A percentile compares a stretch with the other conserved stretches of the same genome.
phyloP scores from a whole-genome alignment of 1,284 basidiomycete genomes.

The Cystobasidium slooffiae region DNA sequence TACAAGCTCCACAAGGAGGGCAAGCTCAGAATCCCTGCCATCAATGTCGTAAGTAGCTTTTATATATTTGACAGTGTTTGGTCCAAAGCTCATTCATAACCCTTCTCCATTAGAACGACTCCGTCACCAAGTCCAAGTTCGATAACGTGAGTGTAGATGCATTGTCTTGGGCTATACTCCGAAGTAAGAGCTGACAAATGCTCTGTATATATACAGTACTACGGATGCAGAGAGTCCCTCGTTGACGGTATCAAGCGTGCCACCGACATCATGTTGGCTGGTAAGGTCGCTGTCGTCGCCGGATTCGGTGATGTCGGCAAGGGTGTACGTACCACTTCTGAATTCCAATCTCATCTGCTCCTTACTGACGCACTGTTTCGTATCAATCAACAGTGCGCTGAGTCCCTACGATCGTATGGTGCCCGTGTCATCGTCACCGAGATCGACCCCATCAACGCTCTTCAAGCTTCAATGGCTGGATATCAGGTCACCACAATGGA shows the following conservation, averaged over 20 bases:
- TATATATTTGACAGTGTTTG: background rate
- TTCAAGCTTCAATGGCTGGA: constrained; percentile 99
- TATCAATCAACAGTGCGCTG: constrained; percentile 73
- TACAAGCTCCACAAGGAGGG: constrained; percentile 97
- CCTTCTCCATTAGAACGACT: constrained; percentile 62
- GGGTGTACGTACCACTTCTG: constrained; percentile 68
- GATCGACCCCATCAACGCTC: constrained; percentile 99
- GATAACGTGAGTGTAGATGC: constrained; percentile 61
- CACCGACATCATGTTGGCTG: constrained; percentile 99
- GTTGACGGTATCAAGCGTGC: constrained; percentile 99
- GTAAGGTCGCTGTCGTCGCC: constrained; percentile 97
- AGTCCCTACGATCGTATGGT: constrained; percentile 95
- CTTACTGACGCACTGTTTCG: background rate
- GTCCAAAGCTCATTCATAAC: background rate
- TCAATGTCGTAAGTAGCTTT: constrained; percentile 81
- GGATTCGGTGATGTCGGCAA: constrained; percentile 99
- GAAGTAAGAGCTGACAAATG: background rate
- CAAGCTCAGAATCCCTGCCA: constrained; percentile 94
- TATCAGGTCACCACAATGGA: constrained; percentile 99
- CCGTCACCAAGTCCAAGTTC: constrained; percentile 99
- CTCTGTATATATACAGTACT: constrained; percentile 64
- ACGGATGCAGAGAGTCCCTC: constrained; percentile 98
- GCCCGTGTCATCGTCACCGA: constrained; percentile 95
- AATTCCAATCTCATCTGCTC: constrained; percentile 16
- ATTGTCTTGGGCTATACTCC: background rate